phyloP scores from a whole-genome alignment of 2,329 filamentous ascomycete species.

The Hymenotorrendiella dingleyae region DNA sequence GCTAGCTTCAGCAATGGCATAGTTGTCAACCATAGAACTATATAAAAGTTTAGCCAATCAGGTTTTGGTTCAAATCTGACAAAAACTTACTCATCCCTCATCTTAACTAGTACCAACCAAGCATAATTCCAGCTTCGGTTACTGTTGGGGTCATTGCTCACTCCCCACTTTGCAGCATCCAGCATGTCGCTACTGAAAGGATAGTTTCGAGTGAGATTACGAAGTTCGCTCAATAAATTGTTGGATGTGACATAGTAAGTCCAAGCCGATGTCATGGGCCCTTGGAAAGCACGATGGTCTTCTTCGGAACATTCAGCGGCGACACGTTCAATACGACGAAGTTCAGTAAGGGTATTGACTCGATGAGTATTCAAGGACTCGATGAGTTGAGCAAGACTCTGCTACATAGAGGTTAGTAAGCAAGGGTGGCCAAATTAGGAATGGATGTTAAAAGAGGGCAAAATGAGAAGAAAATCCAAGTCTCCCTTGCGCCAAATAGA shows the following conservation, averaged over 20 bases:
- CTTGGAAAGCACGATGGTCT: slow-evolving; percentile 53
- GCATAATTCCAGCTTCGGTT: slow-evolving; percentile 71
- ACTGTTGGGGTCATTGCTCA: slow-evolving; percentile 57
- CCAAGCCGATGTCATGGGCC: slow-evolving; percentile 67
- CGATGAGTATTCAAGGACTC: slow-evolving; percentile 58
- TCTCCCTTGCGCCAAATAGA: too few species aligned
- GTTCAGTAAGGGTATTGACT: slow-evolving; percentile 68
- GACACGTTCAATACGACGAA: slow-evolving; percentile 64
- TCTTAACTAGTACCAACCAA: slow-evolving; percentile 64
- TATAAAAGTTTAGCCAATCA: slow-evolving; percentile 4
- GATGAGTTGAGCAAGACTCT: slow-evolving; percentile 45
- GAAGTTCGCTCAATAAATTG: slow-evolving; percentile 64
- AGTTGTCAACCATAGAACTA: slow-evolving; percentile 54
- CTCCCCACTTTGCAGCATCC: slow-evolving; percentile 58
- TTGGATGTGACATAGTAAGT: slow-evolving; percentile 65
- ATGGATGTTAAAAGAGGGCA: too few species aligned
- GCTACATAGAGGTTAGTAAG: slow-evolving; percentile 13
- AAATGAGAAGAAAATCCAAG: too few species aligned
- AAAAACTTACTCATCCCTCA: slow-evolving; percentile 53
- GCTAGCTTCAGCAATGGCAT: slow-evolving; percentile 54
- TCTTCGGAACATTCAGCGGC: slow-evolving; percentile 53
- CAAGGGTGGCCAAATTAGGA: neutral
- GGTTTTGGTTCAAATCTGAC: neutral
- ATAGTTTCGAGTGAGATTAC: slow-evolving; percentile 60
- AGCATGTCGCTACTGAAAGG: slow-evolving; percentile 61